Base-by-base conservation (phyloP, 1,284 basidiomycete genomes). In the Cutaneotrichosporon spelunceum region DNA sequence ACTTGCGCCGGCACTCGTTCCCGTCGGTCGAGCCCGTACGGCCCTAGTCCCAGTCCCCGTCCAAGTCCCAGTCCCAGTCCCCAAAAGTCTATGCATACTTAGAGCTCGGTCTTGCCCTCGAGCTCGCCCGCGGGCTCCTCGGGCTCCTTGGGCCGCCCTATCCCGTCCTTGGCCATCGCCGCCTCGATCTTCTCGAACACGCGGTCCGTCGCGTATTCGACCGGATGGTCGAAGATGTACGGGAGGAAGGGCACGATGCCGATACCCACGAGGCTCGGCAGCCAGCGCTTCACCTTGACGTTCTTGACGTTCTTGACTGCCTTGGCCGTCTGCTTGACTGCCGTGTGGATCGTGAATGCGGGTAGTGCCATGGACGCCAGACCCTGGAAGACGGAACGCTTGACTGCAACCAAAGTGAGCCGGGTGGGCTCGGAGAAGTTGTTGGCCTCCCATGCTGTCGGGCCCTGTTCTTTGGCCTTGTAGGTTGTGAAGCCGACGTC, bases 401-500 rank as follows among this genome's bases (percentile, higher is more conserved):
- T 87, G 55, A 86, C 86, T 23, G 88, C 89, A 26, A 86, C 81
- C 74, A 92, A 82, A 9, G 82, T 83, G 34, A 92, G 77, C 42
- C 90, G 84, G 29, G 86, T 87, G 3, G 86, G 83, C 75, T 92
- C 90, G 16, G 88, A 87, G 71, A 91, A 87, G 78, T 89, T 83
- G 45, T 84, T 84, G 9, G 88, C 87, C 79, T 93, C 89, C 36
- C 87, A 74, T 1, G 87, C 81, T 19, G 85, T 83, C 3, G 91
- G 90, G 1, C 90, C 90, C 52, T 83, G 82, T 63, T 86, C 81
- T 66, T 87, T 84, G 2, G 89, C 86, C 75, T 93, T 93, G 81
- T 92, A 96, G 4, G 91, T 87, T 72, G 94, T 92, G 77, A 92
- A 95, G n/a, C 85, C 83, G 44, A 95, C 91, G 72, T 96, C 93